These are phyloP conservation scores for Pyrus bretschneideri DNA, from an alignment of 306 rosid species.

Conservation along the genomic window DNA sequence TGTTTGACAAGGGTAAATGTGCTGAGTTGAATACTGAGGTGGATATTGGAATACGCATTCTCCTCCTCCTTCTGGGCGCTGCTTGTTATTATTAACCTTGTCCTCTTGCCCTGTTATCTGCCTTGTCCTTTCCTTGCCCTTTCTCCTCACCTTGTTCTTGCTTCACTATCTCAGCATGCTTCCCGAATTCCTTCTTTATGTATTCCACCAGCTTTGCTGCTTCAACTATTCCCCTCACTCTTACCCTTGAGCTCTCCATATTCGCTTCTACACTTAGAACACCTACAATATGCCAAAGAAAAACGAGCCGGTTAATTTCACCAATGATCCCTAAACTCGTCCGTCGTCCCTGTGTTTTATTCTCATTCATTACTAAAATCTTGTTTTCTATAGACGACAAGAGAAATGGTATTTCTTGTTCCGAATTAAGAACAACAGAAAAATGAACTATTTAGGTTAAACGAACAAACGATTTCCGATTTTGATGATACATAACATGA, in stretches of 20 bases:
- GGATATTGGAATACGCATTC: slow-evolving; percentile 29
- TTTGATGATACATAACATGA: not conserved
- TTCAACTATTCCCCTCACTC: slow-evolving; percentile 53
- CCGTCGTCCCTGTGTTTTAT: too few relatives aligned
- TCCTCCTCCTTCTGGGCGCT: not conserved
- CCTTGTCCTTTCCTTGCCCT: slow-evolving; percentile 2
- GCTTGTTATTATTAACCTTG: not conserved
- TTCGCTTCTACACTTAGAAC: slow-evolving; percentile 44
- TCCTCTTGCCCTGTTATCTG: not conserved
- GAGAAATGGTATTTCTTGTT: too few relatives aligned
- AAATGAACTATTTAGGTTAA: too few relatives aligned
- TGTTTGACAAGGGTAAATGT: slow-evolving; percentile 36
- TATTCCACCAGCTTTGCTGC: slow-evolving; percentile 27
- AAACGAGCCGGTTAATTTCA: not conserved
- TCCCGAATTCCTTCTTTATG: slow-evolving; percentile 44
- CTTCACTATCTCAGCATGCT: slow-evolving; percentile 47
- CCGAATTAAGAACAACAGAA: too few relatives aligned
- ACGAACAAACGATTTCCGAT: too few relatives aligned
- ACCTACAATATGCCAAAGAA: slow-evolving; percentile 22
- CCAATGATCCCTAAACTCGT: too few relatives aligned
- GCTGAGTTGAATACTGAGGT: slow-evolving; percentile 45
- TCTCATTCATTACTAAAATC: too few relatives aligned
- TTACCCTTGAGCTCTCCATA: slow-evolving; percentile 44
- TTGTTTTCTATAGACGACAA: too few relatives aligned
- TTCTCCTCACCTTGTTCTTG: not conserved